Percentiles rank a stretch among this genome's conserved stretches.
Evolutionary conservation across 2,329 filamentous ascomycete species (phyloP).

Genomic region (Penicillium sp.): DNA sequence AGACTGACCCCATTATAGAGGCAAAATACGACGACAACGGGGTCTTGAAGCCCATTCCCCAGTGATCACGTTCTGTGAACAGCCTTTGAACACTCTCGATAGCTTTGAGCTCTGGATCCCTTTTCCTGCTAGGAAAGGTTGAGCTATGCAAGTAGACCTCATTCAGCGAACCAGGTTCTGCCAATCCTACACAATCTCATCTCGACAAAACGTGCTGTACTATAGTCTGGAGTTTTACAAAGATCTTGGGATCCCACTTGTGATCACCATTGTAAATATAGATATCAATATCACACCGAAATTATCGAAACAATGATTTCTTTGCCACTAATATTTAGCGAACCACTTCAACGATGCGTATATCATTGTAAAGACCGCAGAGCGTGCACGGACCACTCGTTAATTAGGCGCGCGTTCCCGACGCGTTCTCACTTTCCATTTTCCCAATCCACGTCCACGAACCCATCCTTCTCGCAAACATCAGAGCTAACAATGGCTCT

Average conservation of each 20-base stretch:
- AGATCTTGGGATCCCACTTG: not conserved
- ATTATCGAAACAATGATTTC: not conserved
- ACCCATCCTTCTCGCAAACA: not conserved
- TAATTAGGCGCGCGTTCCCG: slow-evolving; percentile 38
- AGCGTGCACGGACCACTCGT: slow-evolving; percentile 36
- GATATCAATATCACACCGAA: not conserved
- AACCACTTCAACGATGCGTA: not conserved
- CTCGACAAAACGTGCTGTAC: slow-evolving; percentile 20
- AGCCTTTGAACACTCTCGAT: not conserved
- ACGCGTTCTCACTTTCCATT: slow-evolving; percentile 33
- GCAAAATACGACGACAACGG: slow-evolving; percentile 82
- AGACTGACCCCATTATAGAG: slow-evolving; percentile 52
- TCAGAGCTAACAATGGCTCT: slow-evolving; percentile 54
- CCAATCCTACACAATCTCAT: slow-evolving; percentile 10
- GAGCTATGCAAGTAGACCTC: not conserved
- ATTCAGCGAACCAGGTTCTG: not conserved
- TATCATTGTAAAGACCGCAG: not conserved
- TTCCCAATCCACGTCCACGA: slow-evolving; percentile 7
- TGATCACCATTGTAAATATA: not conserved
- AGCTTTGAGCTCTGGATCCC: too few species aligned
- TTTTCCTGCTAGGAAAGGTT: not conserved
- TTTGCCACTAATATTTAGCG: not conserved
- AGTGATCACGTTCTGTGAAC: slow-evolving; percentile 10
- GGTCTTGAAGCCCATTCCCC: slow-evolving; percentile 59
- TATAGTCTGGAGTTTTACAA: slow-evolving; percentile 9